Evolutionary conservation across 2,329 filamentous ascomycete species (phyloP).

Genomic region (Sarocladium strictum): DNA sequence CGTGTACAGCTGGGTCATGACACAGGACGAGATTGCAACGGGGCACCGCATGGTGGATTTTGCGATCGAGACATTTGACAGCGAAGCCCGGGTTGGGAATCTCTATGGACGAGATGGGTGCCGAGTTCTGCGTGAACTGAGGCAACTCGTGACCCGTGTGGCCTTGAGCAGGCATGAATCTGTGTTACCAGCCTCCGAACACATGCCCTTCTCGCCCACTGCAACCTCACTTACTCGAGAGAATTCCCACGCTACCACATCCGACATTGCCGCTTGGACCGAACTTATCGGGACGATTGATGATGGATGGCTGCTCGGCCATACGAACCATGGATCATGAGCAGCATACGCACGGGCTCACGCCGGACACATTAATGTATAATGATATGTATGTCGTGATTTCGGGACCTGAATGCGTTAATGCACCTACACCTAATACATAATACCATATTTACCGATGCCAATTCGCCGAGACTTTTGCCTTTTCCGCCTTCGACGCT

Average conservation of each 20-base stretch:
- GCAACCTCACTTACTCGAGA: not conserved
- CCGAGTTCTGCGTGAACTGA: not conserved
- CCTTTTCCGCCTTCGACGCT: too few species aligned
- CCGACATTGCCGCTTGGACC: not conserved
- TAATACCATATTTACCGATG: too few species aligned
- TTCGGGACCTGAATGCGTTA: too few species aligned
- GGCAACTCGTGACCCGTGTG: not conserved
- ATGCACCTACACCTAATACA: not conserved
- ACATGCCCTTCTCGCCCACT: not conserved
- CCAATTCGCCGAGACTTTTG: too few species aligned
- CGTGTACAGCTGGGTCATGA: constrained; percentile 24
- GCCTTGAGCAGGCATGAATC: not conserved
- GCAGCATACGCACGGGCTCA: too few species aligned
- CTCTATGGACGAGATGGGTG: not conserved
- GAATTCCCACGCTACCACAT: not conserved
- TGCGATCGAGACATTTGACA: not conserved
- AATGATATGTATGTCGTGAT: too few species aligned
- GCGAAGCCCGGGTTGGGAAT: not conserved
- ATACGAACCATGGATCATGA: not conserved
- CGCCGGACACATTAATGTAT: constrained; percentile 1
- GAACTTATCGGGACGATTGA: not conserved
- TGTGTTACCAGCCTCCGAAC: not conserved
- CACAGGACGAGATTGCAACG: not conserved
- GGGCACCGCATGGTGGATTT: constrained; percentile 7
- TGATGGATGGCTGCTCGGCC: constrained; percentile 2